phyloP scores from a whole-genome alignment of 2,329 filamentous ascomycete genomes.

The Neofusicoccum sp. region DNA sequence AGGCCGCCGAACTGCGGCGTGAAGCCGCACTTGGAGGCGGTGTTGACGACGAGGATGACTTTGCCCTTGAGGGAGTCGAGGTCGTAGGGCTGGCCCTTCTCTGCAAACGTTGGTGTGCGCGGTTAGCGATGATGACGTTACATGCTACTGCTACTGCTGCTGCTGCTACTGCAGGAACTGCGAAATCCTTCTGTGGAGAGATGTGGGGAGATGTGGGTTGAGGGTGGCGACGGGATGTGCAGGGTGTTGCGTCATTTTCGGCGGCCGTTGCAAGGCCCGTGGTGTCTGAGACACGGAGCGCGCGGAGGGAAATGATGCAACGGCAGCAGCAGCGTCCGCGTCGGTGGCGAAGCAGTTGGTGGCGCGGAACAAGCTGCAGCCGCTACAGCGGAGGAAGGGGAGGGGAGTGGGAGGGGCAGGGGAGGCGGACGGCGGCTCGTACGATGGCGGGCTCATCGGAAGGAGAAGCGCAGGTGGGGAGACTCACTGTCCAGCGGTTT shows the following conservation, averaged over 20 bases:
- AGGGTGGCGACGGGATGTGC: background rate
- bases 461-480: background rate
- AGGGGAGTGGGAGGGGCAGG: background rate
- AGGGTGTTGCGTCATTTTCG: conserved; percentile 2
- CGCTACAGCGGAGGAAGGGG: background rate
- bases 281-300: conserved; percentile 1
- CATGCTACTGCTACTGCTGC: too few species aligned
- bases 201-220: conserved; percentile 20
- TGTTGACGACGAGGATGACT: conserved; percentile 95
- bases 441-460: background rate
- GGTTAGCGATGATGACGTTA: too few species aligned
- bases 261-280: background rate
- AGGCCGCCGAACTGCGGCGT: conserved; percentile 92
- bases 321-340: background rate
- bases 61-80: conserved; percentile 80
- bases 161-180: background rate
- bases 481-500: conserved; percentile 77
- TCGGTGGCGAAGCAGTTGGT: conserved; percentile 10
- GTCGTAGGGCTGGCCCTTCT: conserved; percentile 69
- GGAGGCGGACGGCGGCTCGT: background rate
- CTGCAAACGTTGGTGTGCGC: background rate
- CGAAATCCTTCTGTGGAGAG: background rate
- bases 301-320: background rate
- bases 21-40: conserved; percentile 98
- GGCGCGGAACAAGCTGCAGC: too few species aligned